phyloP scores from a whole-genome alignment of 306 rosid species.

The Sesbania bispinosa region DNA sequence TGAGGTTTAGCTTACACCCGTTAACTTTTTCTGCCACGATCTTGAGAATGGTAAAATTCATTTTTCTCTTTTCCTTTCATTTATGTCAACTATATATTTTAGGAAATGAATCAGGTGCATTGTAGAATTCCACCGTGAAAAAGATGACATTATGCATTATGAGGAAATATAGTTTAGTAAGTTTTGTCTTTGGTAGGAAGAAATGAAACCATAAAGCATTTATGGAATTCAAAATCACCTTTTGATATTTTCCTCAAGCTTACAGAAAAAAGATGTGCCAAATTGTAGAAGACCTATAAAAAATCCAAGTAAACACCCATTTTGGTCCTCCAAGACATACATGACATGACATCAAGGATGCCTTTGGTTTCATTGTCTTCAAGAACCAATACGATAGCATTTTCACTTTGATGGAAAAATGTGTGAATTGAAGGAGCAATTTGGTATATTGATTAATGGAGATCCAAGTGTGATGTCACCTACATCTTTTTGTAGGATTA shows the following conservation, averaged over 20 bases:
- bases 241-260: not conserved
- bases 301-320: too few species aligned
- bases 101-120: too few species aligned
- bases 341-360: not conserved
- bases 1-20: too few species aligned
- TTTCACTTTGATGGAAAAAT: not conserved
- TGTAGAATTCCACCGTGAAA: too few species aligned
- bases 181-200: not conserved
- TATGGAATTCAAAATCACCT: not conserved
- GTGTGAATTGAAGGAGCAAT: not conserved
- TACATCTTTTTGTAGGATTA: not conserved
- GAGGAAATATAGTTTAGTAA: too few species aligned
- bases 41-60: too few species aligned
- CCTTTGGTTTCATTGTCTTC: not conserved
- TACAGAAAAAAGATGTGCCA: not conserved
- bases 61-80: too few species aligned
- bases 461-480: not conserved
- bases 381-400: not conserved
- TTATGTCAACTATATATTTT: too few species aligned
- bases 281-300: too few species aligned
- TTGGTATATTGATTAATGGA: not conserved
- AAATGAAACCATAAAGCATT: not conserved
- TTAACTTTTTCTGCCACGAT: too few species aligned
- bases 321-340: not conserved
- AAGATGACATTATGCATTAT: too few species aligned